These are phyloP conservation scores for Cryptosporidium tyzzeri DNA, from an alignment of 169 alveolate genomes.

Conservation along the genomic window DNA sequence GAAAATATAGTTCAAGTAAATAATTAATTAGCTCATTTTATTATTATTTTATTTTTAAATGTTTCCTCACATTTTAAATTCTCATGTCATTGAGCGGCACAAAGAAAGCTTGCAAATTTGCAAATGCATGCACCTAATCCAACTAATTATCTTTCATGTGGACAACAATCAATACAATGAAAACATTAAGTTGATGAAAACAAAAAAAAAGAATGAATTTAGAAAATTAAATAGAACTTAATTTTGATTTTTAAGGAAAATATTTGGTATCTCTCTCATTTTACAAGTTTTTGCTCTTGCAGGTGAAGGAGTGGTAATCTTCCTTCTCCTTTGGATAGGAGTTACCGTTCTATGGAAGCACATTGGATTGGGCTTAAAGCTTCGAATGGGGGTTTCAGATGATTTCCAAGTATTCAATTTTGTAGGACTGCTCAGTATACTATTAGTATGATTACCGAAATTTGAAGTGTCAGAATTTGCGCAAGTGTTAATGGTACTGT, in stretches of 20 bases:
- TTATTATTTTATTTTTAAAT: no score
- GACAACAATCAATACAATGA: not conserved
- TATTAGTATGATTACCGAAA: not conserved
- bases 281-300: slow-evolving; percentile 35
- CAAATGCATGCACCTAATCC: not conserved
- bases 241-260: not conserved
- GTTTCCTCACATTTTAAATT: not conserved
- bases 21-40: not conserved
- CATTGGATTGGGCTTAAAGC: not conserved
- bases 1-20: slow-evolving; percentile 66
- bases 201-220: not conserved
- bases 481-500: not conserved
- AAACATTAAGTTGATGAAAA: not conserved
- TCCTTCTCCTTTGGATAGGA: slow-evolving; percentile 48
- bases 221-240: not conserved
- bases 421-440: not conserved
- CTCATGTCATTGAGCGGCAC: not conserved
- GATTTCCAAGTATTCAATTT: not conserved
- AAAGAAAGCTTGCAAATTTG: not conserved
- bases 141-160: not conserved
- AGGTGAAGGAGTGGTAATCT: slow-evolving; percentile 61
- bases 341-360: slow-evolving; percentile 37
- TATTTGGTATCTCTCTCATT: slow-evolving; percentile 25
- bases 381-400: slow-evolving; percentile 19
- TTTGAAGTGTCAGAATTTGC: not conserved